Evolutionary conservation across 176 grass and related monocot species (phyloP).

Genomic region (Panicum miliaceum): DNA sequence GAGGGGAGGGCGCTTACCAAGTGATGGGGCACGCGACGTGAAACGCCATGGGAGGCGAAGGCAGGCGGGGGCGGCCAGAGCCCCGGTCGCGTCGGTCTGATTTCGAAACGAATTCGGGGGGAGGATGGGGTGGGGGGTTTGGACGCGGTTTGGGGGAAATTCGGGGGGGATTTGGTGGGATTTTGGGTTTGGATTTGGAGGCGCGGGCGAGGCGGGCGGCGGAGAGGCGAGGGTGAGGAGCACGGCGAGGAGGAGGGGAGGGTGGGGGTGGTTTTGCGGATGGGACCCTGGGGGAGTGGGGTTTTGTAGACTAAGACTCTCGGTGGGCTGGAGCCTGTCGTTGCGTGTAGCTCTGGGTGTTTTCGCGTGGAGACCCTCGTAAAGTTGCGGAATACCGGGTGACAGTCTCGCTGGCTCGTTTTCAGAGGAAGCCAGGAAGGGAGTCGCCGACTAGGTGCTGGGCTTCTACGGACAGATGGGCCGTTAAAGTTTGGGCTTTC

Average conservation of each 20-base stretch:
- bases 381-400: not conserved
- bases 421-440: not conserved
- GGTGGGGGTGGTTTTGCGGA: not conserved
- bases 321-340: not conserved
- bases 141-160: conserved; percentile 21
- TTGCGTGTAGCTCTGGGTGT: too few relatives aligned
- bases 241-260: conserved; percentile 24
- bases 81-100: not conserved
- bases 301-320: not conserved
- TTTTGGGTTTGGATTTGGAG: conserved; percentile 38
- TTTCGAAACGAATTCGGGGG: conserved; percentile 27
- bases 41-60: conserved; percentile 67
- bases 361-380: not conserved
- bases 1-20: conserved; percentile 40
- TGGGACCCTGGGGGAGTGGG: not conserved
- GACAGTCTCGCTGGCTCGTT: not conserved
- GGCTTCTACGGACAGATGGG: not conserved
- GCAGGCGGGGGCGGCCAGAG: not conserved
- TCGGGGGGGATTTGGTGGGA: not conserved
- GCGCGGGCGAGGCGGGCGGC: not conserved
- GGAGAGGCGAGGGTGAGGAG: not conserved
- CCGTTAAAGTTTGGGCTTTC: not conserved
- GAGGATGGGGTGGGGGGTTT: not conserved
- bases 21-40: conserved; percentile 91
- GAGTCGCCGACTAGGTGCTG: not conserved